Percentiles rank a stretch among this genome's conserved stretches.
Conservation (phyloP, 2,329 filamentous ascomycete genomes). For the Parastagonospora avenae region DNA sequence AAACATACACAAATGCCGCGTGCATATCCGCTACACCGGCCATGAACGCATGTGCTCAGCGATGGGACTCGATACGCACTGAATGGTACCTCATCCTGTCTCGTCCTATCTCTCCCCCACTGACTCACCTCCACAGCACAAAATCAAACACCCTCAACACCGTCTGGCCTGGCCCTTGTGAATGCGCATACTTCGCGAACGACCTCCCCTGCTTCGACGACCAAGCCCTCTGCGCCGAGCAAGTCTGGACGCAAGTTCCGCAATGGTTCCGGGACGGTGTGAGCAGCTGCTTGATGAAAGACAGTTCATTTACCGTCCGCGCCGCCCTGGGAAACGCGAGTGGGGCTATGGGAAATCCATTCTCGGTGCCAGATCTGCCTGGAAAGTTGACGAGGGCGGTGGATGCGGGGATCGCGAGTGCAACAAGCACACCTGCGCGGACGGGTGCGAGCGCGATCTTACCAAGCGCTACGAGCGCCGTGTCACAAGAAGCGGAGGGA, state of each 20-base stretch:
- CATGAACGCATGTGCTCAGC: slow-evolving; percentile 11
- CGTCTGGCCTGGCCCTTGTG: slow-evolving; percentile 18
- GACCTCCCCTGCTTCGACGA: slow-evolving; percentile 19
- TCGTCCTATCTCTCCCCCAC: too few relatives aligned
- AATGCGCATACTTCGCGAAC: slow-evolving; percentile 18
- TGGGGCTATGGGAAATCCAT: slow-evolving; percentile 5
- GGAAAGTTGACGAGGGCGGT: slow-evolving; percentile 10
- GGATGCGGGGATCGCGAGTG: slow-evolving; percentile 7
- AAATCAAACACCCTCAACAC: slow-evolving; percentile 10
- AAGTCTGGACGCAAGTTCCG: slow-evolving; percentile 19
- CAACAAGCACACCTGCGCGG: background rate
- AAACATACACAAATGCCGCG: slow-evolving; percentile 9
- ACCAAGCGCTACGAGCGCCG: background rate
- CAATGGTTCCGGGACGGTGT: slow-evolving; percentile 21
- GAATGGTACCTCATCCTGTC: background rate
- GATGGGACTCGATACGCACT: slow-evolving; percentile 11
- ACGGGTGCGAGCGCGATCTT: background rate
- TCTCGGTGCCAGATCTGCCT: slow-evolving; percentile 3
- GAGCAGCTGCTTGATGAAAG: slow-evolving; percentile 16
- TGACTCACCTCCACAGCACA: background rate
- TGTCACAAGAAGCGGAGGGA: background rate
- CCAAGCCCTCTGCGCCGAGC: slow-evolving; percentile 11
- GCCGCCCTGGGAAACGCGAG: slow-evolving; percentile 5
- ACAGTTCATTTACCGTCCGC: slow-evolving; percentile 5
- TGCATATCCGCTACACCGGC: slow-evolving; percentile 4